Conservation (phyloP, 305 asterid species). For the Plantago rigida region DNA sequence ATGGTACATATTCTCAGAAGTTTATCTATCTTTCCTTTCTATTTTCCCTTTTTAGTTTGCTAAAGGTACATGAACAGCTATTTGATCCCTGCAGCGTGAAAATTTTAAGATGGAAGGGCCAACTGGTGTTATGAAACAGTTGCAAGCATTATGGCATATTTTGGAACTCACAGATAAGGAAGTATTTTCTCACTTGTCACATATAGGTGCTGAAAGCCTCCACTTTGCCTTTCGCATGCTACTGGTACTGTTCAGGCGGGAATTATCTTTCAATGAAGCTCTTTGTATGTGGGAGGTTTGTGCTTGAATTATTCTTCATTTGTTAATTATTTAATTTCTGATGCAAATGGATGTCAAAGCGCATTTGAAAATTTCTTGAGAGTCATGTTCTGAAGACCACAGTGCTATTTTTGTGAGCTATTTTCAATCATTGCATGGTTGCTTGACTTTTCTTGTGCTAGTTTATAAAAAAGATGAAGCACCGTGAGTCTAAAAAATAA, state of each 20-base stretch:
- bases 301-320: slow-evolving; percentile 26
- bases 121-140: slow-evolving; percentile 94
- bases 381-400: too few relatives aligned
- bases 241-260: slow-evolving; percentile 93
- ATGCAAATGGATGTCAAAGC: slow-evolving; percentile 18
- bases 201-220: slow-evolving; percentile 92
- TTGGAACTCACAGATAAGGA: slow-evolving; percentile 81
- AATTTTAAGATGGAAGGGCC: slow-evolving; percentile 94
- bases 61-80: slow-evolving; percentile 12
- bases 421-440: too few relatives aligned
- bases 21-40: slow-evolving; percentile 15
- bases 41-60: slow-evolving; percentile 24
- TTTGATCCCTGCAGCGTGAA: slow-evolving; percentile 50
- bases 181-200: slow-evolving; percentile 76
- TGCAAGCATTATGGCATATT: slow-evolving; percentile 85
- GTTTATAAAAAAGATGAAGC: too few relatives aligned
- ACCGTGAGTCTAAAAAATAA: not conserved
- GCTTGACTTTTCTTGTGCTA: too few relatives aligned
- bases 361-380: too few relatives aligned
- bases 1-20: slow-evolving; percentile 42
- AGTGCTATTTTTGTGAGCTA: too few relatives aligned
- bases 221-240: slow-evolving; percentile 98
- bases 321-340: slow-evolving; percentile 5
- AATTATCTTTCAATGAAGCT: slow-evolving; percentile 79
- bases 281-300: slow-evolving; percentile 99